Evolutionary conservation across 108 stramenopile species (phyloP).

Genomic region (Epipyxis sp.): DNA sequence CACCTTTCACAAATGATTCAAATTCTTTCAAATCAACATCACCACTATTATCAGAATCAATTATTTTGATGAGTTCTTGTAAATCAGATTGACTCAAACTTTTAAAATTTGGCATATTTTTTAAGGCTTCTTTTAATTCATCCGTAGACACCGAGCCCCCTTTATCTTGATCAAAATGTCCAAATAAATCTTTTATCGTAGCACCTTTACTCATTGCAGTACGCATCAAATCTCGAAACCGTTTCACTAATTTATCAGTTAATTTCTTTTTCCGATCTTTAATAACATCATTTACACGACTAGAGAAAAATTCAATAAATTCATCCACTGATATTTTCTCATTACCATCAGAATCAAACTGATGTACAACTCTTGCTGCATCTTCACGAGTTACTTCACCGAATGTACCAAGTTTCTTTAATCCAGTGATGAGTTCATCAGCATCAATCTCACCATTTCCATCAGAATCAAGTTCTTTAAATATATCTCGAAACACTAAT

Average conservation of each 20-base stretch:
- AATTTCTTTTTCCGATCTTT: neutral
- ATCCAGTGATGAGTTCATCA: constrained; percentile 43
- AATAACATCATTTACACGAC: constrained; percentile 12
- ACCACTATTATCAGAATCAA: constrained; percentile 7
- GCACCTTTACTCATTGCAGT: constrained; percentile 46
- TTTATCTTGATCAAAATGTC: constrained; percentile 39
- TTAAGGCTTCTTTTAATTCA: constrained; percentile 35
- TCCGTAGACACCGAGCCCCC: constrained; percentile 31
- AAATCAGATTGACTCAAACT: constrained; percentile 33
- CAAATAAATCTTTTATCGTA: constrained; percentile 34
- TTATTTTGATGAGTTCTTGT: neutral
- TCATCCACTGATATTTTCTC: constrained; percentile 46
- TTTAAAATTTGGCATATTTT: constrained; percentile 43
- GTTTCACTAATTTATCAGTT: neutral
- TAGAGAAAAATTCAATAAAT: constrained; percentile 44
- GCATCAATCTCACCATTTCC: constrained; percentile 42
- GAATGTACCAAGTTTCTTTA: constrained; percentile 47
- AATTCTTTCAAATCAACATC: constrained; percentile 33
- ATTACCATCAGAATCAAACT: constrained; percentile 42
- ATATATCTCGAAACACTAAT: constrained; percentile 44
- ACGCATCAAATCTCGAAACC: constrained; percentile 24
- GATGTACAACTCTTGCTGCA: constrained; percentile 20
- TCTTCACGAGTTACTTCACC: constrained; percentile 12
- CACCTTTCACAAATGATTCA: constrained; percentile 43
- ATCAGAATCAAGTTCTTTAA: constrained; percentile 50